Percentiles rank a stretch among this genome's conserved stretches.
Conservation (phyloP, 78 protist genomes). For the Dictyostelium intermedium region DNA sequence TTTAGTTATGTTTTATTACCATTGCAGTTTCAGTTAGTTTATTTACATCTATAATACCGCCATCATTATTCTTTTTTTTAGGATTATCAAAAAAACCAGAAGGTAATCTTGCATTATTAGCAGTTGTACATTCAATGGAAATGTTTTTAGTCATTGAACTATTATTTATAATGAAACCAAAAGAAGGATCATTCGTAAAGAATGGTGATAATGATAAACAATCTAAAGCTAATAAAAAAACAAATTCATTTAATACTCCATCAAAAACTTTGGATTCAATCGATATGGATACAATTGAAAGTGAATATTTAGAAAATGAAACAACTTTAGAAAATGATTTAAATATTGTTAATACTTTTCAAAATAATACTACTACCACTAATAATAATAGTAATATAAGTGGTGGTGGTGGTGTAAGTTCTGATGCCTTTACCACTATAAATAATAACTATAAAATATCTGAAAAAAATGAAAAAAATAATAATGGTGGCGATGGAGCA, state of each 20-base stretch:
- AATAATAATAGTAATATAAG: neutral
- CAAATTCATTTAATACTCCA: neutral
- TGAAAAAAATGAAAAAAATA: neutral
- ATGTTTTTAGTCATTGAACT: slow-evolving; percentile 5
- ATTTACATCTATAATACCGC: neutral
- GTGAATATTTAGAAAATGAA: neutral
- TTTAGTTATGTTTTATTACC: slow-evolving; percentile 17
- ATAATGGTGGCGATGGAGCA: neutral
- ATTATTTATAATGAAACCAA: slow-evolving; percentile 44
- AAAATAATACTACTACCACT: too few relatives aligned
- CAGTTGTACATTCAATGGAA: slow-evolving; percentile 30
- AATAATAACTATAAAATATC: neutral
- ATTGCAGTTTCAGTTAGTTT: neutral
- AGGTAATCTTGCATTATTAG: neutral
- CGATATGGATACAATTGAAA: neutral
- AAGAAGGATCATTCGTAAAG: neutral
- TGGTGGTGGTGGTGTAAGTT: neutral
- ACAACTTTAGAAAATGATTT: neutral
- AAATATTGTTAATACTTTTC: neutral
- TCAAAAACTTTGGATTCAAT: neutral
- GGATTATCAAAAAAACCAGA: neutral
- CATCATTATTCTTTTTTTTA: slow-evolving; percentile 3
- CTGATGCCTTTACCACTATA: too few relatives aligned
- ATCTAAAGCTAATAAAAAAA: neutral
- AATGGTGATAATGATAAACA: neutral